Conservation (phyloP, 2,329 filamentous ascomycete species). For the Talaromyces marneffei region DNA sequence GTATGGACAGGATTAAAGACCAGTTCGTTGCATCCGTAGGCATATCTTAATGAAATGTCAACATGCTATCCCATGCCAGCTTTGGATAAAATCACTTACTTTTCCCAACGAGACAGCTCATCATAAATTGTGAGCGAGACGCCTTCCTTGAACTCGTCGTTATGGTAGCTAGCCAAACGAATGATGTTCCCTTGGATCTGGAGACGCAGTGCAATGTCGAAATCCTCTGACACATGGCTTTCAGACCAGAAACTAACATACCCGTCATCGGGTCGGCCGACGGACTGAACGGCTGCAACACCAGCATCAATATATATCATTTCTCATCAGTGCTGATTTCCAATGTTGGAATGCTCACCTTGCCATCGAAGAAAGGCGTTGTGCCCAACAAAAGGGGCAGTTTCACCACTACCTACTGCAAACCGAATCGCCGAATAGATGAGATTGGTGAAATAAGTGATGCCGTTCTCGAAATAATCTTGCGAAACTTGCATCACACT, state of each 20-base stretch:
- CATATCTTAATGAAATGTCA: conserved; percentile 30
- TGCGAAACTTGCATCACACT: conserved; percentile 71
- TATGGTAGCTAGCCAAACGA: conserved; percentile 63
- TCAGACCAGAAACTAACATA: conserved; percentile 70
- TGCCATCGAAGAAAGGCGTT: conserved; percentile 68
- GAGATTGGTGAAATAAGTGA: conserved; percentile 73
- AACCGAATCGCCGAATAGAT: conserved; percentile 69
- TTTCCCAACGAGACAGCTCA: conserved; percentile 78
- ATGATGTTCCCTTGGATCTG: conserved; percentile 64
- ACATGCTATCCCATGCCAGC: not conserved
- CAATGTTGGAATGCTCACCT: conserved; percentile 15
- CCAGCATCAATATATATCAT: not conserved
- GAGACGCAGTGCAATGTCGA: conserved; percentile 67
- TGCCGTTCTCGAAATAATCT: conserved; percentile 68
- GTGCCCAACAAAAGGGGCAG: conserved; percentile 71
- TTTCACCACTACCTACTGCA: conserved; percentile 64
- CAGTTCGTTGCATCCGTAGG: conserved; percentile 76
- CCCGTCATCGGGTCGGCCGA: conserved; percentile 52
- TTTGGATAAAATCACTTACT: conserved; percentile 50
- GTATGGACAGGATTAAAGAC: conserved; percentile 71
- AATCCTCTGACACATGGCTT: conserved; percentile 69
- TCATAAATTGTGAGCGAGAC: conserved; percentile 81
- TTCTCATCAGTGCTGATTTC: not conserved
- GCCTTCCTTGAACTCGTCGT: conserved; percentile 68
- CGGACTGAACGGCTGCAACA: conserved; percentile 51